A percentile compares a stretch with the other conserved stretches of the same genome.
Conservation (phyloP, 1,284 basidiomycete genomes). For the Ceratobasidium papillatum region DNA sequence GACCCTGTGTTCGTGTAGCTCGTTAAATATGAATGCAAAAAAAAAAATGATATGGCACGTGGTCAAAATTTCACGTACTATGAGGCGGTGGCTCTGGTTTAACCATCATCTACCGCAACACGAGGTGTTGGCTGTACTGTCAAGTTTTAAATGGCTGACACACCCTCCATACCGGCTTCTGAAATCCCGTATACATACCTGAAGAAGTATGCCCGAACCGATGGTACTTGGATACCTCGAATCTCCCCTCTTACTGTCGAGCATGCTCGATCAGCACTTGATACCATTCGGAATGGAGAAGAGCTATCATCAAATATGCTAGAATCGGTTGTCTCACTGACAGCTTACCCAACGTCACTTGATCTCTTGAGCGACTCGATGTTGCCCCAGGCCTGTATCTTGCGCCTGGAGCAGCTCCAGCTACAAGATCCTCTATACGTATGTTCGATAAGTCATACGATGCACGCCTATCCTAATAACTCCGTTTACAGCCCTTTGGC, state of each 20-base stretch:
- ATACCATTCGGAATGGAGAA: neutral
- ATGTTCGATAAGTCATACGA: neutral
- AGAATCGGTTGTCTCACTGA: neutral
- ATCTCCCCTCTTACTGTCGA: neutral
- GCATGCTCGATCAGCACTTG: neutral
- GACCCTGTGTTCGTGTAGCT: too few species aligned
- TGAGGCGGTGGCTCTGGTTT: too few species aligned
- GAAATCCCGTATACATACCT: neutral
- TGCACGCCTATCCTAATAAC: neutral
- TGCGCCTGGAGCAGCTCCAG: neutral
- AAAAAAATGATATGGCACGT: too few species aligned
- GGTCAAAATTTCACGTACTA: too few species aligned
- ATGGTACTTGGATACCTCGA: conserved; percentile 2
- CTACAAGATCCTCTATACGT: neutral
- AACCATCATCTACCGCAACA: too few species aligned
- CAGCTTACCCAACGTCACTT: neutral
- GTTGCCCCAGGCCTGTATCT: neutral
- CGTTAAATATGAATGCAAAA: too few species aligned
- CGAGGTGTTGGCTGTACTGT: too few species aligned
- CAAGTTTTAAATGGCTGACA: too few species aligned
- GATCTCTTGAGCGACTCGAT: neutral
- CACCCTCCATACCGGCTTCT: too few species aligned
- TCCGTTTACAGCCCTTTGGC: neutral
- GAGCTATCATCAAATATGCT: neutral
- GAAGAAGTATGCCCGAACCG: neutral